Evolutionary conservation across 768 basidiomycete genomes (phyloP), one percentile per base, ranked within the genome.

Genomic region (Mrakia gelida): DNA sequence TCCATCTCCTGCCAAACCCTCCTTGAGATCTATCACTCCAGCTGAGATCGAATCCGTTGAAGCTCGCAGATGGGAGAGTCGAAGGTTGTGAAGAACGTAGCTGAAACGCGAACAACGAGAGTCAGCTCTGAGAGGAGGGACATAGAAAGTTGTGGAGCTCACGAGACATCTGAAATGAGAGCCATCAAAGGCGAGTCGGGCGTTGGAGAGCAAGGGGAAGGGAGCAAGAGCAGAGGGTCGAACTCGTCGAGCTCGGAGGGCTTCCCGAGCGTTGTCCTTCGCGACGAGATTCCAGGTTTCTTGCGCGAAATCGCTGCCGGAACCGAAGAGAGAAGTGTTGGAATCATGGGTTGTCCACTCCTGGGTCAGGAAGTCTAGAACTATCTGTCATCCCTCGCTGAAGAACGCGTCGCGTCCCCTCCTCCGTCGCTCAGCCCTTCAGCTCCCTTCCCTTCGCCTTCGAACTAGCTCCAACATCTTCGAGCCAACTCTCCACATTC

Each of bases 11-110:
- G 61, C 49, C 9, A 61, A 16, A 18, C 71, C 38, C 62, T 78
- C 77, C 32, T 45, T 63, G 28, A 78, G 77, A 21, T 78, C 77
- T 13, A 78, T 78, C 54, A 78, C 67, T 41, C 71, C 56, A 45
- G 67, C 72, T 26, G 77, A 78, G 13, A 78, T 49, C 32, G 73
- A 26, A 28, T 78, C 77, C n/a, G 72, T 78, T 5, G 59, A 54
- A 34, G 63, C 32, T n/a, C 77, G 63, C 11, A 78, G 77, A 56
- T 78, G 65, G 3, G 77, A 56, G n/a, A 78, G 73, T 0, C 73
- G 63, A 23, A 78, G 72, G 11, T 45, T 63, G 54, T 78, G 77
- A 6, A 78, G 72, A 26, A 78, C 77, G 38, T 78, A 78, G 18
- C 77, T 78, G 38, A 8, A 16, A 13, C 21, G 21, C 15, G 18